phyloP scores from a whole-genome alignment of 108 stramenopile genomes.

The Pseudonitzschia pungens region DNA sequence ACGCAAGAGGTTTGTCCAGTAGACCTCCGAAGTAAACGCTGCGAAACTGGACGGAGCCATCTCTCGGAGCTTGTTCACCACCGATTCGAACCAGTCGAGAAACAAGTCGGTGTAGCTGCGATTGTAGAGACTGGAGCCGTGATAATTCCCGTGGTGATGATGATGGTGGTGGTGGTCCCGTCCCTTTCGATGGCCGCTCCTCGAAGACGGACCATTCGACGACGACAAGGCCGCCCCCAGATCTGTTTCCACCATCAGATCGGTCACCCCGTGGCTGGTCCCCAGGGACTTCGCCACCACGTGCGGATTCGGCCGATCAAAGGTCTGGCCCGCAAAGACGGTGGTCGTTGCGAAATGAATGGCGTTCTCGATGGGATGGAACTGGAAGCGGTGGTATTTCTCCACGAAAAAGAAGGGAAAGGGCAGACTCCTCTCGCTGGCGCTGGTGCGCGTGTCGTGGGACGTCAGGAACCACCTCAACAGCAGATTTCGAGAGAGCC shows the following conservation, averaged over 20 bases:
- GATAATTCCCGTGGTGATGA: background rate
- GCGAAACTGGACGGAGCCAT: background rate
- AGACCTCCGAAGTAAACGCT: background rate
- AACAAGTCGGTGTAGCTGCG: background rate
- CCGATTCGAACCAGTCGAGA: background rate
- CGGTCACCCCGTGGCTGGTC: conserved; percentile 10
- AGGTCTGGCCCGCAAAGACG: conserved; percentile 46
- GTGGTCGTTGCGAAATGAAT: conserved; percentile 27
- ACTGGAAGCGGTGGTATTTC: background rate
- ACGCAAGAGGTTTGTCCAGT: background rate
- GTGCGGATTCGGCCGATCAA: conserved; percentile 40
- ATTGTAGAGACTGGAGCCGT: background rate
- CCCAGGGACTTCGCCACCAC: conserved; percentile 33
- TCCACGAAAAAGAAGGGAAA: no score
- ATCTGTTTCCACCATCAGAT: background rate
- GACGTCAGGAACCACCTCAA: conserved; percentile 37
- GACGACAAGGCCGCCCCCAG: no score
- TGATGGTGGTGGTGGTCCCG: background rate
- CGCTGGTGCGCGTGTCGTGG: conserved; percentile 30
- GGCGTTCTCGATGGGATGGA: background rate
- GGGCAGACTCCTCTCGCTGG: conserved; percentile 1
- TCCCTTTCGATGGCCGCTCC: background rate
- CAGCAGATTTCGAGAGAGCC: conserved; percentile 6
- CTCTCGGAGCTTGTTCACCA: background rate
- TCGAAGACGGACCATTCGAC: no score